Base-by-base conservation (phyloP, 352 stramenopile genomes). In the Phytophthora megakarya region DNA sequence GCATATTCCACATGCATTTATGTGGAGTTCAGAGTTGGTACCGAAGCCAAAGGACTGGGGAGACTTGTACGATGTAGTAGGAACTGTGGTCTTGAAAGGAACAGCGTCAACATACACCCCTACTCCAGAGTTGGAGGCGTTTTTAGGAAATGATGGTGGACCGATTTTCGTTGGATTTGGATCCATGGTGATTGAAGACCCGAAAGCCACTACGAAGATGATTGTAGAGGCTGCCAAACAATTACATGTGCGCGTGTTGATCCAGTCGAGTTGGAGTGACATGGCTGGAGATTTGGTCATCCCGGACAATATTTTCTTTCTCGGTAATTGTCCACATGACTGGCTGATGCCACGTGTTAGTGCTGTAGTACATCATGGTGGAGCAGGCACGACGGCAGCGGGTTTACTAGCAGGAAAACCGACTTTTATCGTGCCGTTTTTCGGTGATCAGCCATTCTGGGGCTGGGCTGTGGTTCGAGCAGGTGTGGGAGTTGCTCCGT, bases 391-490 rank as follows among this genome's bases (percentile, higher is more conserved):
- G 30, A 96, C 90, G 12, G 91, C 92, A 12, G 89, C 92, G 1
- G 94, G 92, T 28, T 64, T 98, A 11, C 32, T 94, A 18, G 86
- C 86, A 22, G 91, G 90, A 2, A 92, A 98, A 43, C 93, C 94
- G 9, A 98, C 90, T 5, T 91, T 98, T 58, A 88, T 98, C 21
- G 92, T 93, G 57, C 94, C 94, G 8, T 98, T 98, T 55, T 98
- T 98, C 67, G 91, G 89, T 9, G 94, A 98, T 67, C 94, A 98
- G 67, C 86, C 78, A 15, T 98, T 98, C 66, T 98, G 94, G 94
- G 92, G 90, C 5, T 81, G 91, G 40, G 90, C 93, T 2, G 84
- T 97, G 0, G 71, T 86, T 22, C 76, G 75, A 6, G 78, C 84
- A 16, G 88, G 88, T 19, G 90, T 96, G 0, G 93, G 93, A 7